phyloP scores from a whole-genome alignment of 805 yeast genomes.

The Komagataella pseudopastoris region DNA sequence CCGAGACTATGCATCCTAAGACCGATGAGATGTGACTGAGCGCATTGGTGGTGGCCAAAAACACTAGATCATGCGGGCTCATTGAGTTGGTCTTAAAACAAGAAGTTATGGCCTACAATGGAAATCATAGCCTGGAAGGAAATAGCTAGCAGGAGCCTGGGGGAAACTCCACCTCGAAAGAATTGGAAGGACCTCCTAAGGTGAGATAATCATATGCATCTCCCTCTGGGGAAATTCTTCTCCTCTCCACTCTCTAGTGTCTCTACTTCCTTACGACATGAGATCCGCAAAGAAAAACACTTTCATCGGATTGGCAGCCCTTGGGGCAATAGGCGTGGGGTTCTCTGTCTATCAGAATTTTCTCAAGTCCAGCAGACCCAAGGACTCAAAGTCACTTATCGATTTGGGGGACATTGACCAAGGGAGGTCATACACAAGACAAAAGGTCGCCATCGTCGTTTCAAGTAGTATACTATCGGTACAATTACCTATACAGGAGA shows the following conservation, averaged over 20 bases:
- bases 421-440: neutral
- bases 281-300: neutral
- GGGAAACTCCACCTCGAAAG: neutral
- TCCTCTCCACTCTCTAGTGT: neutral
- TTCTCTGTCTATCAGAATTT: neutral
- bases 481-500: constrained; percentile 3
- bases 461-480: neutral
- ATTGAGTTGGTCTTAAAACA: neutral
- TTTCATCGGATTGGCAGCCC: neutral
- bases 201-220: neutral
- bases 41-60: constrained; percentile 29
- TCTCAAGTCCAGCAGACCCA: neutral
- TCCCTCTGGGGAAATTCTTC: neutral
- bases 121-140: neutral
- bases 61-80: constrained; percentile 1
- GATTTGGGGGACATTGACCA: neutral
- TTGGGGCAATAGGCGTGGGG: neutral
- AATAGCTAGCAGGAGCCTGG: neutral
- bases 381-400: neutral
- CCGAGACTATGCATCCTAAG: constrained; percentile 25
- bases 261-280: neutral
- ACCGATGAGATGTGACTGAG: constrained; percentile 32
- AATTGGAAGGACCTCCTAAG: neutral
- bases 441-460: neutral
- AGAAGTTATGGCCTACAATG: neutral